These are phyloP conservation scores for Sarcodon sp. DNA, from an alignment of 768 basidiomycete genomes.

Conservation along the genomic window DNA sequence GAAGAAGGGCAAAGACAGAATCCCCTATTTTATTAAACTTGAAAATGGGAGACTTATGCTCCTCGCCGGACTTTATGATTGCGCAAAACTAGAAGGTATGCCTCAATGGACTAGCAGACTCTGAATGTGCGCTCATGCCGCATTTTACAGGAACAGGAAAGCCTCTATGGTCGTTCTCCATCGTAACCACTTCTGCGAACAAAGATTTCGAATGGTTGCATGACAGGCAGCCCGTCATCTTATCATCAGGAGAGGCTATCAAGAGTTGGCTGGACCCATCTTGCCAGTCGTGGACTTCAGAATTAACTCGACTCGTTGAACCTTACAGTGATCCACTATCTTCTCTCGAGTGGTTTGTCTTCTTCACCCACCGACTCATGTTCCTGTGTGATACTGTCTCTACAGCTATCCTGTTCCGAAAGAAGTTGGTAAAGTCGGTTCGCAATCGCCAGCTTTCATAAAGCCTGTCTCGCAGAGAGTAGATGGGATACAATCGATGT, in stretches of 20 bases:
- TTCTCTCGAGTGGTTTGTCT: conserved; percentile 56
- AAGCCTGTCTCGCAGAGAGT: conserved; percentile 67
- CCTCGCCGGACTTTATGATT: conserved; percentile 83
- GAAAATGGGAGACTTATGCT: conserved; percentile 57
- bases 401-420: conserved; percentile 75
- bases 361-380: not conserved
- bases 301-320: conserved; percentile 44
- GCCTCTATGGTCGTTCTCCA: conserved; percentile 71
- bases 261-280: conserved; percentile 73
- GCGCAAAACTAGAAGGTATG: conserved; percentile 48
- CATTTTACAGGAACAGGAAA: conserved; percentile 30
- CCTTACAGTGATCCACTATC: conserved; percentile 38
- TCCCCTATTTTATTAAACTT: conserved; percentile 73
- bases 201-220: conserved; percentile 78
- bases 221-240: conserved; percentile 78
- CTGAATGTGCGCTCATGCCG: not conserved
- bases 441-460: conserved; percentile 71
- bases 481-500: conserved; percentile 81
- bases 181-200: conserved; percentile 74
- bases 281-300: conserved; percentile 46
- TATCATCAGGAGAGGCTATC: conserved; percentile 48
- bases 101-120: not conserved
- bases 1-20: conserved; percentile 63
- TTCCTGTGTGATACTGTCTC: not conserved
- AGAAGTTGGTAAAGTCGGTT: conserved; percentile 87